Base-by-base conservation (phyloP, 2,329 filamentous ascomycete genomes). In the Neofusicoccum sp. region DNA sequence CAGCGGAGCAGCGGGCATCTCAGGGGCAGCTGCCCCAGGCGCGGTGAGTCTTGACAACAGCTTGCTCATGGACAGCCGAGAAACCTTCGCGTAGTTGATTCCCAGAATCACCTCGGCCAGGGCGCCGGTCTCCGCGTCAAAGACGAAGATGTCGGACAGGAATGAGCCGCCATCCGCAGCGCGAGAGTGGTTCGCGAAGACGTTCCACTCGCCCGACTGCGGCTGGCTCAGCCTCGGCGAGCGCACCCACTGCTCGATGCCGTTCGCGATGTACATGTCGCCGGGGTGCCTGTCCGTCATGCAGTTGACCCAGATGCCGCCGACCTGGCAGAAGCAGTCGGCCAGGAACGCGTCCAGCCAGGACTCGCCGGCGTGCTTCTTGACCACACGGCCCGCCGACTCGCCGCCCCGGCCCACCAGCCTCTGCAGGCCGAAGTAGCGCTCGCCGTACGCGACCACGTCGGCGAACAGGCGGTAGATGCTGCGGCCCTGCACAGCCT, bases 401-500 rank as follows among this genome's bases (percentile, higher is more conserved):
- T 41, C 52, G 52, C 12, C 22, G 16, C 34, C 34, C 11, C 12
- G 8, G 52, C 34, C 52, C 11, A 56, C 37, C 22, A 56, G 34
- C 22, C 7, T 39, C 34, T 31, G 52, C 52, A 39, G 43, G 37
- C 34, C 66, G 61, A 7, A 16, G 37, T 64, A 64, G 29, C 44
- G 44, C 52, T 50, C 59, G n/a, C 45, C 60, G 63, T 64, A 64
- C 6, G 44, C 62, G 29, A 64, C 62, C 7, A 64, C 47, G 16
- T 64, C 62, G 45, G 56, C 48, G 39, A 64, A 64, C 3, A 56
- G 31, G 29, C 59, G 56, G 56, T 64, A 61, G 43, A 64, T 56
- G 52, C 28, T 56, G 36, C 34, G 52, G 22, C 52, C 52, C 52
- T 43, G 52, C n/a, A 56, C 8, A 5, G 29, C 36, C 22, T 56